Percentiles rank a stretch among this genome's conserved stretches.
These are phyloP conservation scores for Colletotrichum sp. DNA, from an alignment of 2,329 filamentous ascomycete genomes.

Conservation along the genomic window DNA sequence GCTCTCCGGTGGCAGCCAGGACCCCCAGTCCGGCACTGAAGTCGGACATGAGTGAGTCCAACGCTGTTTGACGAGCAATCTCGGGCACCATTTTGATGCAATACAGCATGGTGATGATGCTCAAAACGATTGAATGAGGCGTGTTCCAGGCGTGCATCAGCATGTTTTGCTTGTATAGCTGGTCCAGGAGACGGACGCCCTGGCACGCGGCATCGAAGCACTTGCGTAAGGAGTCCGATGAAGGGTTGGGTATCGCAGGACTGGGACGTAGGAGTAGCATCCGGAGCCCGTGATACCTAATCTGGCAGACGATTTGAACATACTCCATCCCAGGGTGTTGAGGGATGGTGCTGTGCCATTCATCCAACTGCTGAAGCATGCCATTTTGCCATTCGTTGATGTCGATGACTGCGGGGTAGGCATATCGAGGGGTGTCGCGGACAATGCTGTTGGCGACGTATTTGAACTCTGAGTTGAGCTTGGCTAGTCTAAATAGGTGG, in stretches of 20 bases:
- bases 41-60: slow-evolving; percentile 39
- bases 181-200: slow-evolving; percentile 43
- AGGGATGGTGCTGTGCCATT: slow-evolving; percentile 34
- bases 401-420: slow-evolving; percentile 50
- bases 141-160: slow-evolving; percentile 54
- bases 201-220: slow-evolving; percentile 50
- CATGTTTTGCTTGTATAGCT: slow-evolving; percentile 47
- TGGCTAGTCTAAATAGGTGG: slow-evolving; percentile 52
- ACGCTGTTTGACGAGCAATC: slow-evolving; percentile 38
- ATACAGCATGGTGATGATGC: slow-evolving; percentile 55
- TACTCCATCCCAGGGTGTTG: slow-evolving; percentile 22
- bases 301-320: slow-evolving; percentile 40
- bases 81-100: slow-evolving; percentile 52
- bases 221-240: slow-evolving; percentile 38
- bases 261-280: slow-evolving; percentile 57
- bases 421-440: slow-evolving; percentile 50
- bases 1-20: slow-evolving; percentile 54
- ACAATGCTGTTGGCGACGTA: slow-evolving; percentile 59
- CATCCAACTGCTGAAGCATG: slow-evolving; percentile 42
- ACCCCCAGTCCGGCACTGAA: slow-evolving; percentile 49
- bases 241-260: slow-evolving; percentile 54
- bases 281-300: slow-evolving; percentile 52
- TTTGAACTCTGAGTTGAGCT: slow-evolving; percentile 62
- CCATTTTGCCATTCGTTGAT: slow-evolving; percentile 51
- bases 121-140: slow-evolving; percentile 53